Evolutionary conservation across 225 moss, liverwort and hornwort genomes (phyloP).

Genomic region (Neckera pumila): DNA sequence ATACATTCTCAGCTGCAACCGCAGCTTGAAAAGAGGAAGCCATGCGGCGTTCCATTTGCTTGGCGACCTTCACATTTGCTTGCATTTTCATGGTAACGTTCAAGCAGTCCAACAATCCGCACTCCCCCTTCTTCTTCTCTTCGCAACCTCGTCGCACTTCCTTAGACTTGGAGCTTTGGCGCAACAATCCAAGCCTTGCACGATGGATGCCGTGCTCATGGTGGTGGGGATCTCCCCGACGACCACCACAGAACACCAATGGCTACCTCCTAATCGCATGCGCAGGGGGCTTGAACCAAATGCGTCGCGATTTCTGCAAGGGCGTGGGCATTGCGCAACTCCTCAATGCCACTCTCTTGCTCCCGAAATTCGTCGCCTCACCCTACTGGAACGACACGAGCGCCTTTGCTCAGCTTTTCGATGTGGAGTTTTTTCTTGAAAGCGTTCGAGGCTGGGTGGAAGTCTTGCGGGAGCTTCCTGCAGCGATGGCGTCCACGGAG

Average conservation of each 20-base stretch:
- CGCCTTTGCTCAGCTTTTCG: conserved; percentile 31
- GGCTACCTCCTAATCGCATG: conserved; percentile 23
- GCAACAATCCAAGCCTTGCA: neutral
- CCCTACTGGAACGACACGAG: conserved; percentile 46
- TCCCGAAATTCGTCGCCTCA: conserved; percentile 23
- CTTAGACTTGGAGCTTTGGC: conserved; percentile 2
- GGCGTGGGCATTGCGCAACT: conserved; percentile 36
- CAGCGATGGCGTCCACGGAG: neutral
- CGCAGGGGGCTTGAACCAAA: conserved; percentile 40
- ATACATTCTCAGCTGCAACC: neutral
- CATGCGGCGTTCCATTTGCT: neutral
- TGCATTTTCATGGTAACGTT: neutral
- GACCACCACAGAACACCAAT: neutral
- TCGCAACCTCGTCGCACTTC: neutral
- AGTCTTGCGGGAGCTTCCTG: conserved; percentile 13
- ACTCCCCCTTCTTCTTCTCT: neutral
- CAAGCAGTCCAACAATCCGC: neutral
- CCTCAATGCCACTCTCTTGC: conserved; percentile 35
- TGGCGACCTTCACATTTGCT: neutral
- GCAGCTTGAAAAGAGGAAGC: neutral
- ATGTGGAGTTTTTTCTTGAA: conserved; percentile 18
- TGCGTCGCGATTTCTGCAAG: conserved; percentile 44
- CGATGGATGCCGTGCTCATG: conserved; percentile 20
- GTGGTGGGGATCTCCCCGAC: conserved; percentile 9
- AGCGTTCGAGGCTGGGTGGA: conserved; percentile 19